Evolutionary conservation across 169 alveolate species (phyloP), one percentile per base, ranked within the genome.

Genomic region (Babesia microti): DNA sequence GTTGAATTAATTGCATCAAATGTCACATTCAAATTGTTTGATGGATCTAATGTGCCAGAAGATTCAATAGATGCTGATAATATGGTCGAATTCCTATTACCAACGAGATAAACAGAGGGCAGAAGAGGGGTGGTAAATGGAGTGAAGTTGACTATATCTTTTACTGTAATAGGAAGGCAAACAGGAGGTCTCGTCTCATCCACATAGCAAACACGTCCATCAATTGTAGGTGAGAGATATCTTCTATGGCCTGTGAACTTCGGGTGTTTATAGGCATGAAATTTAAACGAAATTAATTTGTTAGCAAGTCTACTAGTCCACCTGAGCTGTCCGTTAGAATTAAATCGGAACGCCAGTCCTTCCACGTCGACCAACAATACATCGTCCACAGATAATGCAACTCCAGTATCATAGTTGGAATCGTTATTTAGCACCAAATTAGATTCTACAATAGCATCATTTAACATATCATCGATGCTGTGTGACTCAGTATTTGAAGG

Each of bases 101-200:
- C 86, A 36, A 66, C 73, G 41, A 76, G 72, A 22, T 70, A 59
- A 15, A 76, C 76, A 15, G 76, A 71, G 6, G 71, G 78, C 37
- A 76, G 72, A 27, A 76, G 61, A 5, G 81, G 82, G 6, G 86
- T 70, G 27, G 59, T 41, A 43, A 76, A 70, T 17, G 86, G 86
- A 12, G 86, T 70, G 57, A 52, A 70, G 44, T 76, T 76, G 29
- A 76, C 86, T 21, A 76, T 76, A 47, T 76, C 82, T 21, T 68
- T 67, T 30, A 76, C 79, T 36, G 69, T 73, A 23, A 76, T 68
- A 19, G 69, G 70, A 53, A 76, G 47, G 28, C 72, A 53, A 37
- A 60, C 59, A 23, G 63, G 53, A 35, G 65, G 60, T 33, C 54
- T 54, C 28, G 42, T 50, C 36, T 71, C 86, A 47, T 76, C 50